A percentile compares a stretch with the other conserved stretches of the same genome.
Evolutionary conservation across 139 green algal species (phyloP).

Genomic region (Chlorella sp.): DNA sequence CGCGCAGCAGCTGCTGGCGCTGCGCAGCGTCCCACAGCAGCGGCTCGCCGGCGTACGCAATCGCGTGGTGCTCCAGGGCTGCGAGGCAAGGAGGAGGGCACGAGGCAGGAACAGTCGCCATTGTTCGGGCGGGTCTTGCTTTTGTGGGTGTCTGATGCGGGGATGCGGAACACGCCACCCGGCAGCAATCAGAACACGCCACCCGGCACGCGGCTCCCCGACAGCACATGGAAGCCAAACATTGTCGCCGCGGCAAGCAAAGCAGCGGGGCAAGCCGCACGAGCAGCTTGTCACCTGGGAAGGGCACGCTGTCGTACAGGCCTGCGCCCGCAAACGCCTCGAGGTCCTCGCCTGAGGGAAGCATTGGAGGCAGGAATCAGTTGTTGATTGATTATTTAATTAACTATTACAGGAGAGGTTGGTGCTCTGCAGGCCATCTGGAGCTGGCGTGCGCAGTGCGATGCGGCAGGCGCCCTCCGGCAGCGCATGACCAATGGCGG

Average conservation of each 20-base stretch:
- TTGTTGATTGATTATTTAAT: too few relatives aligned
- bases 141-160: too few relatives aligned
- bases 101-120: not conserved
- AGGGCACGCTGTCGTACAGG: constrained; percentile 84
- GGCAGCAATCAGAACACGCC: too few relatives aligned
- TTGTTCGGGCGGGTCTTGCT: too few relatives aligned
- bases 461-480: not conserved
- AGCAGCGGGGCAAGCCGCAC: too few relatives aligned
- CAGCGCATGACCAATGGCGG: not conserved
- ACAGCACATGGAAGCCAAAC: too few relatives aligned
- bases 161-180: too few relatives aligned
- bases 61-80: constrained; percentile 47
- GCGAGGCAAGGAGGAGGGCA: not conserved
- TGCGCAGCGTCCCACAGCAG: constrained; percentile 73
- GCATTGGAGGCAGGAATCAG: not conserved
- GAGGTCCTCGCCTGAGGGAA: constrained; percentile 81
- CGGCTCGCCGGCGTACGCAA: constrained; percentile 68
- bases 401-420: too few relatives aligned
- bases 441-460: too few relatives aligned
- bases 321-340: constrained; percentile 94
- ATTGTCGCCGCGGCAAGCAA: too few relatives aligned
- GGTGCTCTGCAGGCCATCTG: too few relatives aligned
- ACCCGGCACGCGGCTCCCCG: not conserved
- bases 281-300: constrained; percentile 39
- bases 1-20: constrained; percentile 51